Base-by-base conservation (phyloP, 805 yeast species). In the Nakazawaea populi region DNA sequence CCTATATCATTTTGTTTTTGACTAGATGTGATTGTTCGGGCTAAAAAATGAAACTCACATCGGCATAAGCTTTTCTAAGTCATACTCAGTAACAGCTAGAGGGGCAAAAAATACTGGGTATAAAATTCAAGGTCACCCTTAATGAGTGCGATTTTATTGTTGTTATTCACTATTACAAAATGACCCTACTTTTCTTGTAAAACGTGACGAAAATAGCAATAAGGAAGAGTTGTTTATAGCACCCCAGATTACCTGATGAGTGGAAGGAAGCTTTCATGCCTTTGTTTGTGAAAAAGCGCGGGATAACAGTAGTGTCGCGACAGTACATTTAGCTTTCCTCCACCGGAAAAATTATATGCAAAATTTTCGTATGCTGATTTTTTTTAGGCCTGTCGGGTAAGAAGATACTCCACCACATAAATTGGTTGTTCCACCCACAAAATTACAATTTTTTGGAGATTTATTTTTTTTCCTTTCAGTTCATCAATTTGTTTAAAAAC, bases 391-490 rank as follows among this genome's bases (percentile, higher is more conserved):
- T 4, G n/a, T 37, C 40, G 40, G 18, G n/a, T 6, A 37, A 6
- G 40, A 37, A 12, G 40, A 11, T 37, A 12, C 40, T 37, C 40
- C 40, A 37, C 18, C 2, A 27, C 31, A 24, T 40, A 40, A 40
- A 40, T 40, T 40, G 31, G 43, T 28, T 28, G 30, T 40, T 40
- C n/a, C 31, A 40, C 43, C 43, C 43, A 40, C 41, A 38, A 38
- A 38, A n/a, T n/a, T n/a, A 38, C 9, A 38, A 38, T 5, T 38
- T 34, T 34, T 34, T 34, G 9, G 36, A 34, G 12, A 11, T 12
- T 37, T n/a, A 11, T 37, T 37, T 37, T 37, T 37, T 37, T 37
- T 32, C 11, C 35, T 11, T 32, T 32, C 11, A 11, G 11, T 32
- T 32, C 11, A 11, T 32, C 8, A 32, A 32, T 11, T 32, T 32